Evolutionary conservation across 2,329 filamentous ascomycete genomes (phyloP), one percentile per base, ranked within the genome.

Genomic region (Pseudodiploospora longispora): DNA sequence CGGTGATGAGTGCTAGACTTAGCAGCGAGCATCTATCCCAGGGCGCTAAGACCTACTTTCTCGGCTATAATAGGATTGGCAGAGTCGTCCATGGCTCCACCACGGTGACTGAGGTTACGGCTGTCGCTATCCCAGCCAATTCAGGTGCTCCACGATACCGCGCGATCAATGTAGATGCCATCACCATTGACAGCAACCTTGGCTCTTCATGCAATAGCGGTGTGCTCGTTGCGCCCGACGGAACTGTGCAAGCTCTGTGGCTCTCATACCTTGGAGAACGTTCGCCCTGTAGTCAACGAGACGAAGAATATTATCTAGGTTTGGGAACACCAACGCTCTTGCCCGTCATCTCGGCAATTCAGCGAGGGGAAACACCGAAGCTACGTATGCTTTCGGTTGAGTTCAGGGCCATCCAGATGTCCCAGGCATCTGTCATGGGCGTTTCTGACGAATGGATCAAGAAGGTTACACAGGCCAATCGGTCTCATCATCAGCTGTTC

Each of bases 51-150:
- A 96, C 90, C 0, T 90, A 95, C 53, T 98, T 98, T 66, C 85
- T 98, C 50, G 94, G 93, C n/a, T 94, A 95, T 70, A 98, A 98
- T 61, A 83, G 94, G 53, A 97, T 96, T 52, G 84, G 91, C 49
- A 82, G 91, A 32, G 87, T 96, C 35, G 91, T 97, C 4, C 87
- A 96, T 54, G 87, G 89, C 5, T 89, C 95, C 55, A 97, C 93
- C 0, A 88, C 85, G 0, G 89, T 98, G 10, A 98, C 94, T 1
- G 93, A 98, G 62, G 94, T 98, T 58, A 97, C 91, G 8, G 93
- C 93, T 2, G 93, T 97, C 3, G 88, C 90, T 1, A 97, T 98
- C 49, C 94, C 93, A 1, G 89, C 93, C 28, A 97, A 95, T 65
- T 84, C 87, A 1, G 82, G 88, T 1, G 91, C 93, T 6, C 93